Conservation (phyloP, 805 yeast species). For the Ogataea henricii region DNA sequence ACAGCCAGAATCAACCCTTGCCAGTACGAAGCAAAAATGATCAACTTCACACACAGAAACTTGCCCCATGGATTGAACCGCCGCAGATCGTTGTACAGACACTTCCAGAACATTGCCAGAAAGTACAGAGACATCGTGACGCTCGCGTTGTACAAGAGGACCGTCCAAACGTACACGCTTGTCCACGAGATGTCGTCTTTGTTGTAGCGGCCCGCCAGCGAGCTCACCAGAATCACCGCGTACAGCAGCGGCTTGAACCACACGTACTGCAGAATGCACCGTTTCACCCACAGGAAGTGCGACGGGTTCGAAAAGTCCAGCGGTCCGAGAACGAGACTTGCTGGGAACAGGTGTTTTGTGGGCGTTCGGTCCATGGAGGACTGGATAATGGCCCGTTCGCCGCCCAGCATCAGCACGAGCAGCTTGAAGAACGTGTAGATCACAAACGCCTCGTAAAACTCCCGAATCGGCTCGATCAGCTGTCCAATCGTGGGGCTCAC, state of each 20-base stretch:
- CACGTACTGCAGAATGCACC: conserved; percentile 90
- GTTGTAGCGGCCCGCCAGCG: conserved; percentile 50
- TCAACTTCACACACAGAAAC: conserved; percentile 87
- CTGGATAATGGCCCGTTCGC: conserved; percentile 83
- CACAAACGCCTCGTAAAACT: conserved; percentile 94
- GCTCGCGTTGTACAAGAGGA: conserved; percentile 71
- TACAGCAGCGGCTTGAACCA: conserved; percentile 92
- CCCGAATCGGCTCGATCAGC: conserved; percentile 73
- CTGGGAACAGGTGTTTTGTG: conserved; percentile 59
- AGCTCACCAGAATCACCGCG: conserved; percentile 48
- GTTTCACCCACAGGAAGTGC: conserved; percentile 71
- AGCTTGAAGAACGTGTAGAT: conserved; percentile 89
- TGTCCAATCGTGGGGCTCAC: conserved; percentile 45
- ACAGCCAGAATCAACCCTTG: conserved; percentile 70
- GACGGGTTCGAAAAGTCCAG: conserved; percentile 87
- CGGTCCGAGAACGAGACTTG: conserved; percentile 50
- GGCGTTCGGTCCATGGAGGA: conserved; percentile 63
- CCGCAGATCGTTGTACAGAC: conserved; percentile 72
- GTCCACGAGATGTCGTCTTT: conserved; percentile 48
- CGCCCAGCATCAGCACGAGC: conserved; percentile 83
- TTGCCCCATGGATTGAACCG: conserved; percentile 90
- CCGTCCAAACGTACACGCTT: conserved; percentile 64
- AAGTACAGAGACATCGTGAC: conserved; percentile 83
- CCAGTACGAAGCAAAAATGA: conserved; percentile 98
- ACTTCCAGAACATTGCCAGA: conserved; percentile 90